These are phyloP conservation scores for Candida khao-thaluensis DNA, from an alignment of 805 yeast species.

Conservation along the genomic window DNA sequence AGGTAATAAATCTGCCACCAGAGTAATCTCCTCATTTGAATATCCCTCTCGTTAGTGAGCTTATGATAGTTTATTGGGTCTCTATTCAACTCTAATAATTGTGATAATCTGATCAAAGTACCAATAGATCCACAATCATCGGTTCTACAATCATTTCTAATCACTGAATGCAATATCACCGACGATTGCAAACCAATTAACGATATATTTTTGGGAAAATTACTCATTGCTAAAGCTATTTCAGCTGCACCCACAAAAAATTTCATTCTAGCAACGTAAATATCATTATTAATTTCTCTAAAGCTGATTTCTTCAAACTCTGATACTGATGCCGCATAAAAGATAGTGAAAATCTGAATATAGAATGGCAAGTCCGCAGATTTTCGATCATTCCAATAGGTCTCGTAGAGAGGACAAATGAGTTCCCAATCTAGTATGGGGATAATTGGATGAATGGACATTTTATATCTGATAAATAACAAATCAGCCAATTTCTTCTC, in stretches of 20 bases:
- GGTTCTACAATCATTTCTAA: conserved; percentile 14
- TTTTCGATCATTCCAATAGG: conserved; percentile 11
- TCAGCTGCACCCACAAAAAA: conserved; percentile 16
- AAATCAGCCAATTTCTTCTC: conserved; percentile 12
- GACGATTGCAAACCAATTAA: conserved; percentile 13
- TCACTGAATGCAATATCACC: conserved; percentile 14
- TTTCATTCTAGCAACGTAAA: conserved; percentile 11
- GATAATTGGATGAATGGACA: conserved; percentile 14
- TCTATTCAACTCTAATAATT: conserved; percentile 14
- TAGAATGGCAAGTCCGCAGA: conserved; percentile 10
- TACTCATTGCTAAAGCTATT: conserved; percentile 14
- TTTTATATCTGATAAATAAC: conserved; percentile 12
- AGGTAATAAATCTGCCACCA: conserved; percentile 17
- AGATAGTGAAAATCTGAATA: conserved; percentile 13
- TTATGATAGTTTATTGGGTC: conserved; percentile 14
- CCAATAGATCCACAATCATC: conserved; percentile 17
- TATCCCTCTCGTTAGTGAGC: conserved; percentile 6
- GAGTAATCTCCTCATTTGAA: conserved; percentile 13
- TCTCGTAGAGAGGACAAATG: conserved; percentile 11
- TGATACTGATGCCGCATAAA: conserved; percentile 17
- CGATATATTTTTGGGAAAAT: conserved; percentile 13
- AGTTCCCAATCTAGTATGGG: conserved; percentile 14
- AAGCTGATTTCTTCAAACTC: conserved; percentile 13
- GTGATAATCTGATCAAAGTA: conserved; percentile 13
- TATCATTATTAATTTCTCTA: conserved; percentile 2